Conservation (phyloP, 2,329 filamentous ascomycete genomes). For the Pseudogymnoascus pannorum region DNA sequence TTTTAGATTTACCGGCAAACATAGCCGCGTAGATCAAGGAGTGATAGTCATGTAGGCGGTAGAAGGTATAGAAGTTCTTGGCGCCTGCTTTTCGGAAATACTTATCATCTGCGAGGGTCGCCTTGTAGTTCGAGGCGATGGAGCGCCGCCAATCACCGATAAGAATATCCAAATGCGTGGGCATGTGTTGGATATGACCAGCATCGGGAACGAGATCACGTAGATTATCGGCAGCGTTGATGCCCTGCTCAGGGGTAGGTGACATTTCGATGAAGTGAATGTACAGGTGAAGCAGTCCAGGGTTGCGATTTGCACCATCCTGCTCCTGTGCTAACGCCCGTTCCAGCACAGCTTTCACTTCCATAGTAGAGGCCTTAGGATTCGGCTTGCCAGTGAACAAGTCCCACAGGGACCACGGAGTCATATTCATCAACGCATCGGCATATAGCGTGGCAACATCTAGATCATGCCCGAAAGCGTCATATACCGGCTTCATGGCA, state of each 20-base stretch:
- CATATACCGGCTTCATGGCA: slow-evolving; percentile 51
- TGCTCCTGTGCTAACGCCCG: slow-evolving; percentile 41
- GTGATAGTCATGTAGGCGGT: slow-evolving; percentile 67
- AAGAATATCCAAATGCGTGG: slow-evolving; percentile 66
- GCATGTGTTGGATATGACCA: slow-evolving; percentile 70
- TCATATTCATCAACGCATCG: slow-evolving; percentile 59
- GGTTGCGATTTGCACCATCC: slow-evolving; percentile 45
- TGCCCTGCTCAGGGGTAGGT: slow-evolving; percentile 51
- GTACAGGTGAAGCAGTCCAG: slow-evolving; percentile 67
- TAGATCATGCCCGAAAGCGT: slow-evolving; percentile 44
- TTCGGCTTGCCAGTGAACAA: slow-evolving; percentile 49
- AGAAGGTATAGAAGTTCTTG: slow-evolving; percentile 69
- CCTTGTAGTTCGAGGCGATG: slow-evolving; percentile 58
- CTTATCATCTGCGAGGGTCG: slow-evolving; percentile 60
- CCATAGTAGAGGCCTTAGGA: slow-evolving; percentile 46
- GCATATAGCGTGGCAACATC: slow-evolving; percentile 59
- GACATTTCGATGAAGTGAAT: slow-evolving; percentile 78
- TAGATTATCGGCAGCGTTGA: slow-evolving; percentile 53
- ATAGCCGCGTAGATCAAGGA: slow-evolving; percentile 71
- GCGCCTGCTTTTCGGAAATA: slow-evolving; percentile 55
- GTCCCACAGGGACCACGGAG: slow-evolving; percentile 59
- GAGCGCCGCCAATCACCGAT: slow-evolving; percentile 63
- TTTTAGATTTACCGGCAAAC: slow-evolving; percentile 59
- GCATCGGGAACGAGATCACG: slow-evolving; percentile 60
- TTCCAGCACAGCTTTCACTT: slow-evolving; percentile 53